A percentile compares a stretch with the other conserved stretches of the same genome.
Evolutionary conservation across 2,329 filamentous ascomycete genomes (phyloP).

Genomic region (Cytospora schulzeri): DNA sequence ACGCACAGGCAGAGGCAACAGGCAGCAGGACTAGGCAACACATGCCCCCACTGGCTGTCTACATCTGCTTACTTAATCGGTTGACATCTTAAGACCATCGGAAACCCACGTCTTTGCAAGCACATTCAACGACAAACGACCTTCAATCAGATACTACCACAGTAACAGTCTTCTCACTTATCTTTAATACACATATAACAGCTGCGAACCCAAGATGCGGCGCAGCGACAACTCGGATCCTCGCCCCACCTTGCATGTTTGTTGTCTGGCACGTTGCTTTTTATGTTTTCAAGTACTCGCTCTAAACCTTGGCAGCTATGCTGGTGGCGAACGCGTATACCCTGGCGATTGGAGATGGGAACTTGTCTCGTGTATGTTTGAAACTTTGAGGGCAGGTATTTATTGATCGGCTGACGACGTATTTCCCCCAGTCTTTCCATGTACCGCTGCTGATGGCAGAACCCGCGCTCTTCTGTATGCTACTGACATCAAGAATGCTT

Average conservation of each 20-base stretch:
- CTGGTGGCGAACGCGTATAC: neutral
- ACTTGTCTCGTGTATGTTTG: neutral
- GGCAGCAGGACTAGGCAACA: no score
- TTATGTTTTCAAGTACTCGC: neutral
- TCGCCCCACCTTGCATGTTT: neutral
- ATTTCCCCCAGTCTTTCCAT: neutral
- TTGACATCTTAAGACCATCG: no score
- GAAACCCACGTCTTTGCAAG: no score
- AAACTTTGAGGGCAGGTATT: neutral
- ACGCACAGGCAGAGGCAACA: no score
- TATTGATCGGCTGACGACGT: neutral
- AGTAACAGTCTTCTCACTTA: no score
- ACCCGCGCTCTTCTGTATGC: constrained; percentile 1
- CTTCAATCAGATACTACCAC: no score
- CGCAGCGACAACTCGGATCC: neutral
- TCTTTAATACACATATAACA: no score
- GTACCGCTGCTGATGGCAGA: constrained; percentile 4
- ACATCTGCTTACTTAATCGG: no score
- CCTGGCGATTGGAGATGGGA: neutral
- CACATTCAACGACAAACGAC: no score
- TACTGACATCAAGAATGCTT: constrained; percentile 2
- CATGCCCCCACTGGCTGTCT: no score
- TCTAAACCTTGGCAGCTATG: no score
- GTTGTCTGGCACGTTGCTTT: neutral
- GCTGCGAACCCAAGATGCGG: neutral